Evolutionary conservation across 2,329 filamentous ascomycete species (phyloP).

Genomic region (Monosporascus sp.): DNA sequence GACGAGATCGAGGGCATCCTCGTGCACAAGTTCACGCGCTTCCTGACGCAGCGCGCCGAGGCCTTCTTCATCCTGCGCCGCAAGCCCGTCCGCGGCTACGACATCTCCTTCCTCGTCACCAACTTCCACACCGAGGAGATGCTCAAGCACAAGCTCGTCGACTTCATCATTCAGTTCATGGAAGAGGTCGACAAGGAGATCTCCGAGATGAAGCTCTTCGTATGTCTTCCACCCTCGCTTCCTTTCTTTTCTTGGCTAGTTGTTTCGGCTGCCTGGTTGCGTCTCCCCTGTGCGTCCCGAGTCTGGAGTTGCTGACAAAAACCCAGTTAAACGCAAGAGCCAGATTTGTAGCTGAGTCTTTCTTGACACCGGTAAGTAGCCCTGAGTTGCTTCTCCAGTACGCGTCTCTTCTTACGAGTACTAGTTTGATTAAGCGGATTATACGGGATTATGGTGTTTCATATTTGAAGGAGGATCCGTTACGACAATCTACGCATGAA

Average conservation of each 20-base stretch:
- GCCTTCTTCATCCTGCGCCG: constrained; percentile 93
- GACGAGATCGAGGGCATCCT: constrained; percentile 98
- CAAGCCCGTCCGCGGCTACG: constrained; percentile 97
- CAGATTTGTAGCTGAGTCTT: constrained; percentile 96
- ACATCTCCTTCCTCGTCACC: constrained; percentile 97
- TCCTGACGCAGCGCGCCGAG: constrained; percentile 92
- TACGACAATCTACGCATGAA: too few species aligned
- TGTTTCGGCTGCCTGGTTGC: constrained; percentile 10
- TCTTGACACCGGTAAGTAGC: constrained; percentile 76
- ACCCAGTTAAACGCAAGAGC: constrained; percentile 89
- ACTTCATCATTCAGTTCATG: constrained; percentile 99
- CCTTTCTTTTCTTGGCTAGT: background rate
- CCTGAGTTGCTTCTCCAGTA: too few species aligned
- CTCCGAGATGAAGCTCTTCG: constrained; percentile 99
- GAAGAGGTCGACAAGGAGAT: constrained; percentile 99
- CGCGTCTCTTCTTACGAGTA: too few species aligned
- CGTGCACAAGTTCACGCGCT: constrained; percentile 96
- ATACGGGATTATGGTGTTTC: too few species aligned
- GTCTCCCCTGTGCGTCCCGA: background rate
- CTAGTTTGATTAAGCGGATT: too few species aligned
- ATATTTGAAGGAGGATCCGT: too few species aligned
- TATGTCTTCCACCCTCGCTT: constrained; percentile 43
- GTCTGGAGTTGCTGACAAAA: constrained; percentile 22
- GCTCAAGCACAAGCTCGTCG: constrained; percentile 97
- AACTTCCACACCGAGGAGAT: constrained; percentile 99